Conservation (phyloP, 202 grass and related monocot species). For the Zoysia matrella region DNA sequence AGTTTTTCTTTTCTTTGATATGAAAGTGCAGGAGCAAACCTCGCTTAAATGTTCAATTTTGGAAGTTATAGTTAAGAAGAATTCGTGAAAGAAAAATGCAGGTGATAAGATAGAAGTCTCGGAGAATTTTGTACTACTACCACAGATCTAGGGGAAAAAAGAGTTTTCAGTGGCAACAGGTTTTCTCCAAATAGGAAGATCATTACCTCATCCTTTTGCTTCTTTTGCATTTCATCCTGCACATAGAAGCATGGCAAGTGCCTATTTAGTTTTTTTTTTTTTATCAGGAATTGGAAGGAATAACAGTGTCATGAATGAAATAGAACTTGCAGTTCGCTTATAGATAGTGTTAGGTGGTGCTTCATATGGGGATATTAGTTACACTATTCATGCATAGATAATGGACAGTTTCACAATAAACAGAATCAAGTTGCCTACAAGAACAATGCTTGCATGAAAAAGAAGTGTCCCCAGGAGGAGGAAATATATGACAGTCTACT, state of each 20-base stretch:
- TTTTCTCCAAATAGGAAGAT: conserved; percentile 8
- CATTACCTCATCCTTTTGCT: conserved; percentile 90
- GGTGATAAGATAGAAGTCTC: background rate
- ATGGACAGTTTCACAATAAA: background rate
- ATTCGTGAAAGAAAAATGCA: background rate
- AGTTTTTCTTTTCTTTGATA: background rate
- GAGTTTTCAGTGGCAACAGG: background rate
- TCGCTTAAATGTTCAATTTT: background rate
- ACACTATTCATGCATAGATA: background rate
- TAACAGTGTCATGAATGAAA: conserved; percentile 9
- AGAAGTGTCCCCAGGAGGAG: background rate
- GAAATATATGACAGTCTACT: background rate
- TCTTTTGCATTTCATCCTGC: conserved; percentile 77
- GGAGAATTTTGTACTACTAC: background rate
- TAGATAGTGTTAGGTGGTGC: background rate
- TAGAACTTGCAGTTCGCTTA: background rate
- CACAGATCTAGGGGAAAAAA: background rate
- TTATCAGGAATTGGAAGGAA: conserved; percentile 22
- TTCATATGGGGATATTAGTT: conserved; percentile 11
- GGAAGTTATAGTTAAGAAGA: background rate
- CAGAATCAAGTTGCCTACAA: background rate
- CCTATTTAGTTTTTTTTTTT: background rate
- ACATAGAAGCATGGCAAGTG: conserved; percentile 35
- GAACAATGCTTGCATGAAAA: conserved; percentile 24
- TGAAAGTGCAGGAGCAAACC: background rate